These are phyloP conservation scores for Daldinia sp. DNA, from an alignment of 2,329 filamentous ascomycete genomes.

Conservation along the genomic window DNA sequence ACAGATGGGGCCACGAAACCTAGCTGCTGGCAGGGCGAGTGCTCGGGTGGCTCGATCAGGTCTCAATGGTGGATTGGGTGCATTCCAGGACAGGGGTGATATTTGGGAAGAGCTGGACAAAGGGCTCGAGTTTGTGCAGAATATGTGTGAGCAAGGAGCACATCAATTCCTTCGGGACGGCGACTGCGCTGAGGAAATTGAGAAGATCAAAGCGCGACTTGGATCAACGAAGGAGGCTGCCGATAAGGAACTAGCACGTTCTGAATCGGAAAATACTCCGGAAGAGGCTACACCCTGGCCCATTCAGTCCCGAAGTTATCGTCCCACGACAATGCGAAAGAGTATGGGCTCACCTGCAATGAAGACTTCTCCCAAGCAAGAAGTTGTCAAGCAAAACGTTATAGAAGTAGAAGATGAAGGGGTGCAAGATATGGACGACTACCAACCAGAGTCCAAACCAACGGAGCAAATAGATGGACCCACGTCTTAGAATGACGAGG, in stretches of 20 bases:
- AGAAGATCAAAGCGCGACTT: constrained; percentile 75
- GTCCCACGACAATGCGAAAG: constrained; percentile 66
- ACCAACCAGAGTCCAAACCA: constrained; percentile 45
- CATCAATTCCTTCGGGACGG: constrained; percentile 91
- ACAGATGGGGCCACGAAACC: constrained; percentile 51
- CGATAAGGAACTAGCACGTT: constrained; percentile 68
- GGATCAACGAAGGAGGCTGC: constrained; percentile 72
- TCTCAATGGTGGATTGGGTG: constrained; percentile 44
- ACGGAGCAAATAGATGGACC: constrained; percentile 43
- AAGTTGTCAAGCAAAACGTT: constrained; percentile 42
- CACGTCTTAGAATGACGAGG: constrained; percentile 27
- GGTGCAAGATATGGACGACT: constrained; percentile 49
- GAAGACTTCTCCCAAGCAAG: constrained; percentile 45
- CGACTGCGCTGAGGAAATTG: constrained; percentile 82
- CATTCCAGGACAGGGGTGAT: constrained; percentile 55
- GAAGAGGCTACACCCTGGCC: constrained; percentile 43
- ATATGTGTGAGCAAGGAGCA: constrained; percentile 85
- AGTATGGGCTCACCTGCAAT: constrained; percentile 53
- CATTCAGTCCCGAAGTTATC: constrained; percentile 61
- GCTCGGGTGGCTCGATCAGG: constrained; percentile 48
- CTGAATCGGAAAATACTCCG: constrained; percentile 64
- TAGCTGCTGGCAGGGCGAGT: constrained; percentile 42
- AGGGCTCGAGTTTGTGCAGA: constrained; percentile 82
- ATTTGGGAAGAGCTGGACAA: constrained; percentile 82
- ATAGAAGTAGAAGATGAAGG: constrained; percentile 51